Conservation (phyloP, 306 rosid genomes). For the Acmispon strigosus region DNA sequence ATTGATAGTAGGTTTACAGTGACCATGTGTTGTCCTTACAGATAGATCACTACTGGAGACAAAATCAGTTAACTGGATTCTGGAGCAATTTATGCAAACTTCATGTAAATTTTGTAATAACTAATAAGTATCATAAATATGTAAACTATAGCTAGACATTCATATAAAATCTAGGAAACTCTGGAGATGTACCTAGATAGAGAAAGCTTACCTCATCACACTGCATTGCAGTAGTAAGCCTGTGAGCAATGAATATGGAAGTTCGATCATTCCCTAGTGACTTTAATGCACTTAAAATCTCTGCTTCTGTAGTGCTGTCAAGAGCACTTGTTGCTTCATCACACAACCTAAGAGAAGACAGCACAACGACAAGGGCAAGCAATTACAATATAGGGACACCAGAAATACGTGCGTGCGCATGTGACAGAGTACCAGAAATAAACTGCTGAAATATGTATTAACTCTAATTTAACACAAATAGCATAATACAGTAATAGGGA, state of each 20-base stretch:
- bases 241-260: slow-evolving; percentile 89
- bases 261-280: slow-evolving; percentile 75
- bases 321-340: slow-evolving; percentile 99
- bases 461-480: too few species aligned
- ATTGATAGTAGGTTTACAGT: background rate
- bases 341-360: slow-evolving; percentile 55
- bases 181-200: background rate
- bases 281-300: slow-evolving; percentile 78
- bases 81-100: background rate
- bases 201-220: slow-evolving; percentile 72
- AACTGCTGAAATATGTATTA: too few species aligned
- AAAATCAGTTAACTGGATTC: background rate
- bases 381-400: background rate
- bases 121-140: too few species aligned
- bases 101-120: background rate
- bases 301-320: slow-evolving; percentile 98
- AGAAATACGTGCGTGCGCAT: too few species aligned
- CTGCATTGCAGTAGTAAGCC: slow-evolving; percentile 99
- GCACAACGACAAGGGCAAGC: background rate
- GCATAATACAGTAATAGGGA: too few species aligned
- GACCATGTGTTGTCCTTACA: background rate
- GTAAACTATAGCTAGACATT: too few species aligned
- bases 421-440: too few species aligned
- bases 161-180: too few species aligned
- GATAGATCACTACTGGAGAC: background rate